Conservation (phyloP, 306 rosid genomes). For the Cajanus cajan region DNA sequence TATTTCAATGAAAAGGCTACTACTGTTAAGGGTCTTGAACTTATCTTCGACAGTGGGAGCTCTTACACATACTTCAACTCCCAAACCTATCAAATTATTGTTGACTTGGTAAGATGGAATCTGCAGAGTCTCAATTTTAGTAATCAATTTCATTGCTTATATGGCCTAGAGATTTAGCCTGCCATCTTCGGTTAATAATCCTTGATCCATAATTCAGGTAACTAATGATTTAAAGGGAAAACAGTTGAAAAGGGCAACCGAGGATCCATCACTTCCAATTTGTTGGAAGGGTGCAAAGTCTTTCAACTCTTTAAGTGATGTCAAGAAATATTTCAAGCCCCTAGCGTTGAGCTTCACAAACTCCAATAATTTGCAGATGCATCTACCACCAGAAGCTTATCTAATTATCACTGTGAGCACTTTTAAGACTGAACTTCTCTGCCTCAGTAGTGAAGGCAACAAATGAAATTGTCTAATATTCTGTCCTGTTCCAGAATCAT, state of each 20-base stretch:
- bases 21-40: slow-evolving; percentile 49
- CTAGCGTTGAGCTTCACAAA: slow-evolving; percentile 53
- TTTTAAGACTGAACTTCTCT: slow-evolving; percentile 4
- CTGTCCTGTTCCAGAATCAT: slow-evolving; percentile 45
- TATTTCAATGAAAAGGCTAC: slow-evolving; percentile 62
- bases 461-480: slow-evolving; percentile 23
- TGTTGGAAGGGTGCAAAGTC: slow-evolving; percentile 90
- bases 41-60: slow-evolving; percentile 86
- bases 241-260: slow-evolving; percentile 55
- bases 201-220: slow-evolving; percentile 48
- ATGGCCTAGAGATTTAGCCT: not conserved
- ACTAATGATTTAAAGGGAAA: slow-evolving; percentile 53
- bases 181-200: not conserved
- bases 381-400: slow-evolving; percentile 66
- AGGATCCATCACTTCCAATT: slow-evolving; percentile 66
- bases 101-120: slow-evolving; percentile 57
- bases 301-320: slow-evolving; percentile 65
- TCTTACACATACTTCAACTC: slow-evolving; percentile 82
- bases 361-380: slow-evolving; percentile 47
- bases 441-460: not conserved
- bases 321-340: slow-evolving; percentile 59
- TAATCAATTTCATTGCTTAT: not conserved
- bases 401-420: slow-evolving; percentile 60
- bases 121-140: not conserved
- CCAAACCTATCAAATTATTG: slow-evolving; percentile 49